Conservation (phyloP, 2,329 filamentous ascomycete species). For the Beauveria sp. region DNA sequence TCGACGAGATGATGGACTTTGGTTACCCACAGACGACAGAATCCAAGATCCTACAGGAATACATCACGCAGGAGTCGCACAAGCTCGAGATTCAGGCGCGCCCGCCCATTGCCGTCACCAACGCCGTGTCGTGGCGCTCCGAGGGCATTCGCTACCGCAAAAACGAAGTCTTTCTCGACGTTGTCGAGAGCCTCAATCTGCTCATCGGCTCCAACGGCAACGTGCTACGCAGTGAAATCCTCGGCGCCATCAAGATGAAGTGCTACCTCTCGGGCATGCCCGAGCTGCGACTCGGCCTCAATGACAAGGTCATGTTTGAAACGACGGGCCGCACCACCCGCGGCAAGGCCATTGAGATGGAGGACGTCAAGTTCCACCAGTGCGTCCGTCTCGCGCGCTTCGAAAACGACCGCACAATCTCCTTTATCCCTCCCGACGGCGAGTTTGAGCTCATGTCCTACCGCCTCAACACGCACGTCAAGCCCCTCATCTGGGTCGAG, state of each 20-base stretch:
- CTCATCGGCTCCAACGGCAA: slow-evolving; percentile 92
- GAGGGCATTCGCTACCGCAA: slow-evolving; percentile 98
- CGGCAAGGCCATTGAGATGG: slow-evolving; percentile 98
- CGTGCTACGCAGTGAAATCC: slow-evolving; percentile 89
- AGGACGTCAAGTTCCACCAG: slow-evolving; percentile 99
- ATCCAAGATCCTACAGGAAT: slow-evolving; percentile 96
- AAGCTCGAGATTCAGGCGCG: slow-evolving; percentile 95
- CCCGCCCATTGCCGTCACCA: slow-evolving; percentile 95
- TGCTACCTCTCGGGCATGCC: slow-evolving; percentile 99
- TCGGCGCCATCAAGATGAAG: slow-evolving; percentile 99
- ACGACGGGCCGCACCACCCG: slow-evolving; percentile 88
- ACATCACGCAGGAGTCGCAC: slow-evolving; percentile 98
- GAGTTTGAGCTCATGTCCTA: slow-evolving; percentile 99
- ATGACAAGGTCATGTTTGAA: slow-evolving; percentile 99
- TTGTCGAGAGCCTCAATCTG: slow-evolving; percentile 92
- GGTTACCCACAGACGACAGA: slow-evolving; percentile 98
- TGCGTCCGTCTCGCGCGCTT: slow-evolving; percentile 93
- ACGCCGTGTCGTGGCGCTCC: slow-evolving; percentile 95
- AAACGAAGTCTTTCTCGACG: slow-evolving; percentile 98
- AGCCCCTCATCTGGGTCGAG: slow-evolving; percentile 97
- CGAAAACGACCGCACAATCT: slow-evolving; percentile 97
- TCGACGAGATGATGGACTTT: slow-evolving; percentile 99
- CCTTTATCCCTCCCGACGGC: slow-evolving; percentile 95
- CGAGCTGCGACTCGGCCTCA: slow-evolving; percentile 84
- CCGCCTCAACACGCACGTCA: slow-evolving; percentile 95